Evolutionary conservation across 495 filamentous ascomycete genomes (phyloP).

Genomic region (Aspergillus coremiiformis): DNA sequence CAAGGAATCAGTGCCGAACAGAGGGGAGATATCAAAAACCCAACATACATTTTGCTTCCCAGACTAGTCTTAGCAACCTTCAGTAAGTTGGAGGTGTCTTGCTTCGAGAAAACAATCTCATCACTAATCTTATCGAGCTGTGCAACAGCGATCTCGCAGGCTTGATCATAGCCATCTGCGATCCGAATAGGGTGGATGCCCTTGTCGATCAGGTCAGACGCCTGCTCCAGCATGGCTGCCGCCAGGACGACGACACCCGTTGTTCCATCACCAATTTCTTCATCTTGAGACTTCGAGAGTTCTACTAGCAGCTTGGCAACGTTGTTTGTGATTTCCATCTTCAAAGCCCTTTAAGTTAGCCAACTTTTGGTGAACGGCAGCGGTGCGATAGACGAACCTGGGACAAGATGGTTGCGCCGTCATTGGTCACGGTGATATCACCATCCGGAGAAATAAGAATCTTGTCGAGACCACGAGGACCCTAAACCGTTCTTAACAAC

Average conservation of each 20-base stretch:
- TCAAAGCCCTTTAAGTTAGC: conserved; percentile 14
- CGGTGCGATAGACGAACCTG: conserved; percentile 47
- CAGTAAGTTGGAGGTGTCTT: conserved; percentile 72
- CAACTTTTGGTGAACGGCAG: neutral
- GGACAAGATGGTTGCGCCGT: conserved; percentile 92
- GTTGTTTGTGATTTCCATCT: conserved; percentile 99
- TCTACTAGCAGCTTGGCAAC: conserved; percentile 95
- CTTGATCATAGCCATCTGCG: conserved; percentile 94
- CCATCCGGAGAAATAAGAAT: conserved; percentile 98
- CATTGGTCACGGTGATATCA: conserved; percentile 98
- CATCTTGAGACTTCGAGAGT: conserved; percentile 97
- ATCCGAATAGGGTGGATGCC: conserved; percentile 98
- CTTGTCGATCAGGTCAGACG: conserved; percentile 98
- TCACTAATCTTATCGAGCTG: conserved; percentile 93
- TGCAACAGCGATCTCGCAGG: conserved; percentile 89
- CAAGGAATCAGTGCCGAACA: conserved; percentile 19
- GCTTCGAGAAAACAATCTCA: conserved; percentile 70
- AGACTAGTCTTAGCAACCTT: conserved; percentile 94
- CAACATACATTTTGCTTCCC: conserved; percentile 82
- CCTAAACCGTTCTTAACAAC: conserved; percentile 40
- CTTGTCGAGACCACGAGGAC: conserved; percentile 95
- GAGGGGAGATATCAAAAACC: neutral
- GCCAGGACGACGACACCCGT: conserved; percentile 97
- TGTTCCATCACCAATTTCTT: conserved; percentile 98
- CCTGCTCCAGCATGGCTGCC: conserved; percentile 90